Base-by-base conservation (phyloP, 2,329 filamentous ascomycete species). In the Penicillium janthinellum region DNA sequence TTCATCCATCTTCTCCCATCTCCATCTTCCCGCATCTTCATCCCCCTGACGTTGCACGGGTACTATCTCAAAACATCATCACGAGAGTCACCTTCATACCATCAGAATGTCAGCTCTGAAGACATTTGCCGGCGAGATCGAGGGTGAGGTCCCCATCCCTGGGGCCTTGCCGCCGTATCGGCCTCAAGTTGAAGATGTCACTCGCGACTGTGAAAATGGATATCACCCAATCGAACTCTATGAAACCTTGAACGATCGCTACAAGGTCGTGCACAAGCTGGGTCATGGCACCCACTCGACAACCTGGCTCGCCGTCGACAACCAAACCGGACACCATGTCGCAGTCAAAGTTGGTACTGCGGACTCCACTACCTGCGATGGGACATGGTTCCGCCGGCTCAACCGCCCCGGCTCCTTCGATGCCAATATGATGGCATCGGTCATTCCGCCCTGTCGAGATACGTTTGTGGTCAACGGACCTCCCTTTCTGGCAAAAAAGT, bases 401-500 rank as follows among this genome's bases (percentile, higher is more conserved):
- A 63, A 3, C 31, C 53, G 28, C 31, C n/a, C 39, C 37, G 12
- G 51, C 28, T 38, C 54, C 45, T 37, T 53, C 28, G 52, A 53
- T 7, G 12, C 48, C 15, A 38, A 38, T 20, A 61, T 31, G 20
- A 44, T 10, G 31, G 38, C n/a, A 17, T 28, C 22, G 22, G 25
- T 61, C 54, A 57, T 69, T 28, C 61, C 59, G 4, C 59, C 59
- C 3, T 41, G 62, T 15, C 44, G 64, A 15, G 59, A 67, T n/a
- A 54, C 4, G 5, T 69, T 65, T 41, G 22, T 25, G 15, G 49
- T 63, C 20, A 22, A 58, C 11, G 67, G 65, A 1, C 38, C 62
- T 10, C 31, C 31, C 7, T 31, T 10, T 31, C 31, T 31, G 31
- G 31, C 8, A 8, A 31, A 31, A 10, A 31, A 31, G 31, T 31